Percentiles rank a stretch among this genome's conserved stretches.
Conservation (phyloP, 495 filamentous ascomycete genomes). For the Trichocladium antarcticum region DNA sequence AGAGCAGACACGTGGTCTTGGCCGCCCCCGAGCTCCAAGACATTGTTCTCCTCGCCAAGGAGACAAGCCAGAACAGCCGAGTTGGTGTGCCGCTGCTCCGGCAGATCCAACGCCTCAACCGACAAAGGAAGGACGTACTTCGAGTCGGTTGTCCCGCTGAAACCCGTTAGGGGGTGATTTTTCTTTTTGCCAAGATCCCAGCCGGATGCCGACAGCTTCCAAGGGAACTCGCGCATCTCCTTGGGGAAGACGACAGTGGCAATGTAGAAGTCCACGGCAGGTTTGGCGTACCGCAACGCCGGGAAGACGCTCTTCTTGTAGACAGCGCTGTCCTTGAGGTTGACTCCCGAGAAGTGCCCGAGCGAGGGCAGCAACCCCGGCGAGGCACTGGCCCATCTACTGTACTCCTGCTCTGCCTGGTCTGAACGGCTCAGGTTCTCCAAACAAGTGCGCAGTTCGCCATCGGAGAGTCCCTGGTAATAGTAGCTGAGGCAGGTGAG, state of each 20-base stretch:
- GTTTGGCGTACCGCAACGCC: slow-evolving; percentile 40
- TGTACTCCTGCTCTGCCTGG: slow-evolving; percentile 45
- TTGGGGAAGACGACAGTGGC: slow-evolving; percentile 51
- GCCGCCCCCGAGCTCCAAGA: slow-evolving; percentile 24
- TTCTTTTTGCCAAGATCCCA: slow-evolving; percentile 53
- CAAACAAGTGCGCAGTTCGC: slow-evolving; percentile 43
- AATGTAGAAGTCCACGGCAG: slow-evolving; percentile 52
- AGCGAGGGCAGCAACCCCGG: slow-evolving; percentile 30
- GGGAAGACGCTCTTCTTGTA: slow-evolving; percentile 41
- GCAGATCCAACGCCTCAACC: slow-evolving; percentile 46
- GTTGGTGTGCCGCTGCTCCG: slow-evolving; percentile 50
- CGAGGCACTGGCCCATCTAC: slow-evolving; percentile 37
- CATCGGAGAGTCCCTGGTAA: slow-evolving; percentile 47
- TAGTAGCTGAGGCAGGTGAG: slow-evolving; percentile 63
- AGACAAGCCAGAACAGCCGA: slow-evolving; percentile 50
- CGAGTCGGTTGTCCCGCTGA: slow-evolving; percentile 66
- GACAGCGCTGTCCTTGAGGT: slow-evolving; percentile 43
- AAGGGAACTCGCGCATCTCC: slow-evolving; percentile 51
- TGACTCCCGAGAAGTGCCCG: slow-evolving; percentile 44
- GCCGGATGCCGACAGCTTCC: slow-evolving; percentile 56
- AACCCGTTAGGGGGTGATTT: slow-evolving; percentile 46
- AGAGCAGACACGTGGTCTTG: slow-evolving; percentile 14
- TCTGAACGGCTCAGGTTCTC: slow-evolving; percentile 43
- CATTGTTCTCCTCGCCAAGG: slow-evolving; percentile 44
- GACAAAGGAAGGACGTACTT: slow-evolving; percentile 45